These are phyloP conservation scores for Citrus reticulata DNA, from an alignment of 345 rosid genomes.

Conservation along the genomic window DNA sequence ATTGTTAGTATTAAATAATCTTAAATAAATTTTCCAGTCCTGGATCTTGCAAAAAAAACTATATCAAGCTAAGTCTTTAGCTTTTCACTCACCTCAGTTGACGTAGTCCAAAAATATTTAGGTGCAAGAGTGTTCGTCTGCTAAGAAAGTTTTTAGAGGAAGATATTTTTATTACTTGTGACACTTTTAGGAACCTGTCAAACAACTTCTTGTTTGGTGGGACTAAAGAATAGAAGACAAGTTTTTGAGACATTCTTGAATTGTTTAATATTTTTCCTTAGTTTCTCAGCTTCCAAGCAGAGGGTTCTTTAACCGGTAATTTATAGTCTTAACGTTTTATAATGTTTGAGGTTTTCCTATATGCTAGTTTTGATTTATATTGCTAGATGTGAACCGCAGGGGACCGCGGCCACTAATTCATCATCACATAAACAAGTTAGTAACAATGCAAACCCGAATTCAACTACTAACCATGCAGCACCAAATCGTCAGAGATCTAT, in stretches of 20 bases:
- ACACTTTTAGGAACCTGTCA: no score
- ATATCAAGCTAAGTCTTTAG: background rate
- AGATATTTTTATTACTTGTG: no score
- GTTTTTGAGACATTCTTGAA: background rate
- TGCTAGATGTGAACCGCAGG: conserved; percentile 26
- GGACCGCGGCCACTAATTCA: conserved; percentile 21
- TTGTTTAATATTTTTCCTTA: background rate
- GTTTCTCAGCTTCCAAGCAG: background rate
- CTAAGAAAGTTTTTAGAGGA: background rate
- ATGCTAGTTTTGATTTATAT: background rate
- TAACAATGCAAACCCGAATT: conserved; percentile 28
- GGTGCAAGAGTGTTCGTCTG: background rate
- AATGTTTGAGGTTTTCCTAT: background rate
- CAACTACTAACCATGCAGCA: conserved; percentile 31
- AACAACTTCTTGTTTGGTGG: background rate
- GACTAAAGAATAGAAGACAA: background rate
- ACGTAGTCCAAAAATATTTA: background rate
- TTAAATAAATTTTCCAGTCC: background rate
- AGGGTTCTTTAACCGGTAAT: background rate
- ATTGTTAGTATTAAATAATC: background rate
- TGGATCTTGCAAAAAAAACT: background rate
- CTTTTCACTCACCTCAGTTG: background rate
- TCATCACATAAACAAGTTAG: conserved; percentile 35
- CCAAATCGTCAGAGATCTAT: conserved; percentile 37
- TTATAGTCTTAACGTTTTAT: background rate